A percentile compares a stretch with the other conserved stretches of the same genome.
Evolutionary conservation across 257 asterid genomes (phyloP).

Genomic region (Euphrasia confusa): DNA sequence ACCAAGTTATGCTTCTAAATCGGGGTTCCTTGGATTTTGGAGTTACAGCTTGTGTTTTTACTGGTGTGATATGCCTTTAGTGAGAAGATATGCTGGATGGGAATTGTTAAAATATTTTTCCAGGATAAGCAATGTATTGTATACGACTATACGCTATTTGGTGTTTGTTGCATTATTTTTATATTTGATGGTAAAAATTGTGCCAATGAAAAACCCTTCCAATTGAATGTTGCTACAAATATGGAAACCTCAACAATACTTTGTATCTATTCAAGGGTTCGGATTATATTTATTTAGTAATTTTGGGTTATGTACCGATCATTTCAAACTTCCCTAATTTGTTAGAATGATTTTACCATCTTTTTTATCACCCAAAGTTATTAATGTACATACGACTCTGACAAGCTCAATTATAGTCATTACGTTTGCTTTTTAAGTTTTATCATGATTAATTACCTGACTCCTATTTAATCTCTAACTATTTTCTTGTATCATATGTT

Average conservation of each 20-base stretch:
- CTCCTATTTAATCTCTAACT: background rate
- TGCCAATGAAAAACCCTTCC: background rate
- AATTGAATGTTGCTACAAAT: constrained; percentile 9
- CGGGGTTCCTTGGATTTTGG: constrained; percentile 11
- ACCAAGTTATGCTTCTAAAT: constrained; percentile 15
- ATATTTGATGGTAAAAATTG: constrained; percentile 1
- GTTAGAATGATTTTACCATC: background rate
- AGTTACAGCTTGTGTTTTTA: background rate
- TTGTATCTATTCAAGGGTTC: constrained; percentile 17
- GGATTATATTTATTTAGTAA: constrained; percentile 1
- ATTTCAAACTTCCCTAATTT: background rate
- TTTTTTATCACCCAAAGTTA: background rate
- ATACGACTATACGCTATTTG: background rate
- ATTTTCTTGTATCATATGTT: constrained; percentile 16
- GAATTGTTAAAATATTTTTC: constrained; percentile 11
- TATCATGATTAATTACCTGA: background rate
- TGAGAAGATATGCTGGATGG: background rate
- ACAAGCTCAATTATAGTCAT: constrained; percentile 9
- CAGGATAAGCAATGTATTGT: background rate
- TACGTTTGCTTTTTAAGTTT: background rate
- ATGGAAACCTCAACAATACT: constrained; percentile 6
- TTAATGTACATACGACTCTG: constrained; percentile 2
- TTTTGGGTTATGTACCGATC: constrained; percentile 1
- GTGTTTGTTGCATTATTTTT: background rate
- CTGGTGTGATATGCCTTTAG: background rate